A percentile compares a stretch with the other conserved stretches of the same genome.
Evolutionary conservation across 1,139 yeast species (phyloP).

Genomic region (Diutina ranongensis): DNA sequence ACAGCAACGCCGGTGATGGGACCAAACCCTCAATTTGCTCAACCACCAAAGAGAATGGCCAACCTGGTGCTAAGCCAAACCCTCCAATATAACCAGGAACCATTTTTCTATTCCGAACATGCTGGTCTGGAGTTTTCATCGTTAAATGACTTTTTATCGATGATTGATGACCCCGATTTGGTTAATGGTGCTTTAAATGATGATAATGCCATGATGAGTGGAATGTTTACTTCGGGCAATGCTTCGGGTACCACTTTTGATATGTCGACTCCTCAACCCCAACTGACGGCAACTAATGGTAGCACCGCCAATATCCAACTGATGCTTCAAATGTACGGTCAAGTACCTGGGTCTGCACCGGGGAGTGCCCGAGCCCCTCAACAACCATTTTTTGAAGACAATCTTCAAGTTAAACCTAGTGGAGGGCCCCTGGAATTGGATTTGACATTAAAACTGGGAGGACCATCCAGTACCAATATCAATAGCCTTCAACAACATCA

Average conservation of each 20-base stretch:
- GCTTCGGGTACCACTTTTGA: background rate
- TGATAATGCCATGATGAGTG: background rate
- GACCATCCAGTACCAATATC: background rate
- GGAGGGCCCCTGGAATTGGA: background rate
- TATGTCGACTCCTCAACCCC: background rate
- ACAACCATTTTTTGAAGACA: background rate
- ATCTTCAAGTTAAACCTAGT: background rate
- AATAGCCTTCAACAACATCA: conserved; percentile 8
- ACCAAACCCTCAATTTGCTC: no score
- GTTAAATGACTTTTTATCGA: conserved; percentile 75
- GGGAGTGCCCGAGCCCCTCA: background rate
- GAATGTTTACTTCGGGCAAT: background rate
- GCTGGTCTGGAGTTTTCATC: conserved; percentile 92
- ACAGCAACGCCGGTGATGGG: background rate
- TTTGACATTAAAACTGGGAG: background rate
- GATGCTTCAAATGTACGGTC: conserved; percentile 2
- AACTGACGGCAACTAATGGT: conserved; percentile 10
- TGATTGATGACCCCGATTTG: conserved; percentile 77
- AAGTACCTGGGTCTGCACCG: background rate
- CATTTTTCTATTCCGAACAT: conserved; percentile 79
- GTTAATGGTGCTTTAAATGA: background rate
- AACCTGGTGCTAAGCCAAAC: conserved; percentile 25
- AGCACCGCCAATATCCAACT: conserved; percentile 1
- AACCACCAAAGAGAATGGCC: background rate
- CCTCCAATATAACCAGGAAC: conserved; percentile 47